Base-by-base conservation (phyloP, 768 basidiomycete genomes). In the Tulasnella sp. region DNA sequence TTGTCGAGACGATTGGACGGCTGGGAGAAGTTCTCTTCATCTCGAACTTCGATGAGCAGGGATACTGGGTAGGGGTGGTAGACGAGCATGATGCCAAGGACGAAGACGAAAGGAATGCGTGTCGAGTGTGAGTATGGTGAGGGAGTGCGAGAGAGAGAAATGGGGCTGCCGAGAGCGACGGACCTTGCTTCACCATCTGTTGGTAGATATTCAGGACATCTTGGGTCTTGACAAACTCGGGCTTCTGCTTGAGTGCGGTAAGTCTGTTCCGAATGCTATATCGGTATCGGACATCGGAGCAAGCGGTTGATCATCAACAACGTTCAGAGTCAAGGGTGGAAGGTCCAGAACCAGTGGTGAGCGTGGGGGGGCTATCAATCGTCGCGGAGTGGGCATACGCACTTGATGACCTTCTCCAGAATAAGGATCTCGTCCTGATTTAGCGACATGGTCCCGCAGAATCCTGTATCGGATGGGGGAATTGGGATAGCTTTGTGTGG, bases 151-250 rank as follows among this genome's bases (percentile, higher is more conserved):
- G 27, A 84, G n/a, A 52, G 42, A 31, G 76, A 62, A 39, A 52
- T 34, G 36, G 56, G 56, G 76, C 31, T 39, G 73, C 46, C 44
- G 44, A 39, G 38, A 24, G 39, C n/a, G 24, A 75, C 89, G 71
- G 68, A 95, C 97, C 94, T 90, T 98, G 96, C 84, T 96, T 95
- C 79, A 99, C 93, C 81, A 98, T 93, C 3, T 92, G 89, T 81
- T 95, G 94, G 88, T 99, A 99, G 80, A 99, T 92, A 56, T 91
- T 89, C 85, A 97, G 93, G 74, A 98, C 97, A 88, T 96, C 97
- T 80, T 94, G 92, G 10, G 96, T 89, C 83, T 96, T 95, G 85
- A 98, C 94, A 87, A 93, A 98, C 52, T 91, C 95, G 72, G 95
- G 91, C 84, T 97, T 92, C 88, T 96, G 94, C 89, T 96, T 96